Evolutionary conservation across 1,284 basidiomycete species (phyloP), one percentile per base, ranked within the genome.

Genomic region (Irpex sp.): DNA sequence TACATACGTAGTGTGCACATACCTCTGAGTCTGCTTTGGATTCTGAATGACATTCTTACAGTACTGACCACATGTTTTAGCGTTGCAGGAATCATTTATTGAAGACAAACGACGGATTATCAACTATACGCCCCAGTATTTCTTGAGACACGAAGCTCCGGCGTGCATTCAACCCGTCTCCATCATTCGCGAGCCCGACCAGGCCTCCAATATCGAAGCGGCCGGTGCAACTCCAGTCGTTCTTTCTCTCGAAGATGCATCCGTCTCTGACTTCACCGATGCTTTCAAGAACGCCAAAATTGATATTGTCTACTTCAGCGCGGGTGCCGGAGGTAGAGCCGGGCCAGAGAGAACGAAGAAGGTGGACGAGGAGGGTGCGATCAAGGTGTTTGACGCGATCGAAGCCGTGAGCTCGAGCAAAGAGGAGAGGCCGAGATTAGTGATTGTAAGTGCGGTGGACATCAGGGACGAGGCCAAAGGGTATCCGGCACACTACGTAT

Each of bases 371-470:
- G 82, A 86, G 57, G 89, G 87, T 2, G 87, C 88, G 0, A 67
- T 90, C 60, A 90, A 90, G 72, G 82, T 88, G 0, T 91, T 86
- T 68, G 87, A 90, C 66, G 89, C 87, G 0, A 78, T 91, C 62
- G 86, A 90, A 68, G 72, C 65, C 2, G 75, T 84, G 0, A 68
- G 77, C 12, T 12, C 39, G 14, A 45, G 7, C 37, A 12, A 54
- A 7, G 76, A 79, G 1, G 66, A 73, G 5, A 80, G 79, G 61
- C 86, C 86, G 19, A 72, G 80, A 33, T 71, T 91, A 49, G 77
- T 91, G 45, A 71, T 90, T 57, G 81, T 92, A 37, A 85, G 84
- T 8, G 85, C 86, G 0, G 70, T 88, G n/a, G 88, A 91, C 69
- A 72, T 85, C 1, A 76, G 88, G 23, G 78, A 88, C 68, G 74